A percentile compares a stretch with the other conserved stretches of the same genome.
These are phyloP conservation scores for Phytophthora brassicae DNA, from an alignment of 352 stramenopile species.

Conservation along the genomic window DNA sequence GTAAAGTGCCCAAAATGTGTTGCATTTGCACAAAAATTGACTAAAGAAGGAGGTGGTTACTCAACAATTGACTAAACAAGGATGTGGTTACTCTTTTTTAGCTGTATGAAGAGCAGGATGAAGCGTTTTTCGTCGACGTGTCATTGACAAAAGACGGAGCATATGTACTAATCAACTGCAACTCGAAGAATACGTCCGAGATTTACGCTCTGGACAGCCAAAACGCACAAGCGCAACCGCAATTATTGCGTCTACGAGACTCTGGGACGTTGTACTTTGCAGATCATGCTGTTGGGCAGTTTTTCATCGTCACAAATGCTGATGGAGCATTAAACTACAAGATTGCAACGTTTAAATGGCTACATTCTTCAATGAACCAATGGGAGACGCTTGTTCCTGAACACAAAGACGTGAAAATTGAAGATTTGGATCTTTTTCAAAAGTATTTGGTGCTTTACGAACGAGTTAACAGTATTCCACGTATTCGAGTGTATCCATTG, in stretches of 20 bases:
- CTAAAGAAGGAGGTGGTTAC: too few relatives aligned
- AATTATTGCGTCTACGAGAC: slow-evolving; percentile 53
- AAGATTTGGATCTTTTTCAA: slow-evolving; percentile 87
- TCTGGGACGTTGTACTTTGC: slow-evolving; percentile 81
- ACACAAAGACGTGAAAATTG: slow-evolving; percentile 75
- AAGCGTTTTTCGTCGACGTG: slow-evolving; percentile 85
- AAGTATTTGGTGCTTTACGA: slow-evolving; percentile 84
- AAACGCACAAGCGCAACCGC: slow-evolving; percentile 29
- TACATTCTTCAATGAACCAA: background rate
- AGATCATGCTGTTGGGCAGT: slow-evolving; percentile 66
- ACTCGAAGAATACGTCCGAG: slow-evolving; percentile 87
- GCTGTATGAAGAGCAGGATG: slow-evolving; percentile 78
- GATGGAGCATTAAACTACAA: slow-evolving; percentile 79
- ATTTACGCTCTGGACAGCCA: slow-evolving; percentile 56
- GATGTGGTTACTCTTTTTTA: too few relatives aligned
- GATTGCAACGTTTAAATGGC: slow-evolving; percentile 37
- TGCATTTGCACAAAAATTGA: too few relatives aligned
- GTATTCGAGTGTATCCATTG: slow-evolving; percentile 64
- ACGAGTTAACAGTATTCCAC: slow-evolving; percentile 64
- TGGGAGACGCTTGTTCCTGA: slow-evolving; percentile 64
- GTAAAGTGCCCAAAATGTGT: too few relatives aligned
- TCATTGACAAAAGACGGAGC: slow-evolving; percentile 79
- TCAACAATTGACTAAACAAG: slow-evolving; percentile 15
- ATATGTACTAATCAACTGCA: slow-evolving; percentile 87
- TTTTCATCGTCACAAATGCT: slow-evolving; percentile 86